phyloP scores from a whole-genome alignment of 208 protist genomes.

The Acanthamoeba castellanii region DNA sequence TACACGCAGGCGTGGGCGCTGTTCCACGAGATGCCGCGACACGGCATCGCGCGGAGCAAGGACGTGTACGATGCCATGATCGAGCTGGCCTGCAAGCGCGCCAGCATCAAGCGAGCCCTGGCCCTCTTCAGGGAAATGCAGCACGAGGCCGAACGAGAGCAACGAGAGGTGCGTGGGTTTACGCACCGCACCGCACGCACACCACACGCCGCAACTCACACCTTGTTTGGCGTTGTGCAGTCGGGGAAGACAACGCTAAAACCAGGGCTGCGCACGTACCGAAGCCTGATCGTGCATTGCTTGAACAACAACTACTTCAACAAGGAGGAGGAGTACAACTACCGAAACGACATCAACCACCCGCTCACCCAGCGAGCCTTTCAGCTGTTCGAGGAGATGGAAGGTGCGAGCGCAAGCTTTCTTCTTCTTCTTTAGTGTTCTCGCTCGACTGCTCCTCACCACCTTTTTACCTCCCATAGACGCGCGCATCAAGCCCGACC shows the following conservation, averaged over 20 bases:
- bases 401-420: background rate
- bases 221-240: background rate
- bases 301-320: conserved; percentile 70
- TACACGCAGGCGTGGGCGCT: conserved; percentile 45
- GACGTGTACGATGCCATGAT: conserved; percentile 39
- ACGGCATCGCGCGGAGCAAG: background rate
- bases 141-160: background rate
- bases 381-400: conserved; percentile 44
- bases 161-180: background rate
- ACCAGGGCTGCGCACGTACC: background rate
- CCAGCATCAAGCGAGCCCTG: conserved; percentile 20
- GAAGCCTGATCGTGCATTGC: conserved; percentile 43
- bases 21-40: conserved; percentile 16
- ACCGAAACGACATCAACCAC: conserved; percentile 59
- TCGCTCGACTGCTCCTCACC: no score
- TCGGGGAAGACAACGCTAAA: background rate
- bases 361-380: conserved; percentile 30
- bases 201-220: background rate
- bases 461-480: background rate
- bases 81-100: conserved; percentile 34
- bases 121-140: conserved; percentile 40
- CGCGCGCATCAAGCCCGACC: background rate
- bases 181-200: background rate
- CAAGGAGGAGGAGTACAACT: conserved; percentile 66
- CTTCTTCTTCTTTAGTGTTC: background rate